Conservation (phyloP, 495 filamentous ascomycete species). For the Aspergillus cavernicola region DNA sequence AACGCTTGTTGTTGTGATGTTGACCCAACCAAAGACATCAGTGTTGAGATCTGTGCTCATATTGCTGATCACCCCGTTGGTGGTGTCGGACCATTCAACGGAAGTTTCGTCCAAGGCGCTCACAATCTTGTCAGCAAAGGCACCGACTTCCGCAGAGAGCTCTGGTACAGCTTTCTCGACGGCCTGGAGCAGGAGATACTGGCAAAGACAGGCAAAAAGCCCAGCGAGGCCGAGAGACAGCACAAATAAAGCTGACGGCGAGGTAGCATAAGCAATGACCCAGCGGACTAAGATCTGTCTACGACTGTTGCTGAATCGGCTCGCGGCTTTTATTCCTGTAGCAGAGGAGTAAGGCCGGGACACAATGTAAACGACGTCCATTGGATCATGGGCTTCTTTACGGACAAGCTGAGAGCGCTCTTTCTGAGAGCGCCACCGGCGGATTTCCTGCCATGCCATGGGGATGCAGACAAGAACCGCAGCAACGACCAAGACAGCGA, state of each 20-base stretch:
- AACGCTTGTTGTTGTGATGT: constrained; percentile 70
- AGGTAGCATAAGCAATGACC: constrained; percentile 83
- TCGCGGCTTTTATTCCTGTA: constrained; percentile 68
- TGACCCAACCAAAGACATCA: constrained; percentile 86
- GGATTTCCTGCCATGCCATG: constrained; percentile 76
- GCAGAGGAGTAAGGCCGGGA: constrained; percentile 72
- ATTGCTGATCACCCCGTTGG: constrained; percentile 67
- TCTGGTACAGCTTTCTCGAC: constrained; percentile 74
- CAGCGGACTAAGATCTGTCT: constrained; percentile 73
- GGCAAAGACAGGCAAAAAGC: constrained; percentile 78
- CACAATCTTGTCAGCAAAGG: constrained; percentile 81
- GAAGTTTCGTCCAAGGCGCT: constrained; percentile 67
- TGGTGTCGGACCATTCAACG: constrained; percentile 66
- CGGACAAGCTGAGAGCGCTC: constrained; percentile 63
- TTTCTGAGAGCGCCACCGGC: constrained; percentile 70
- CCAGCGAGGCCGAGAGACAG: constrained; percentile 83
- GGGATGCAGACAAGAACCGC: constrained; percentile 71
- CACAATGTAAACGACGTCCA: constrained; percentile 86
- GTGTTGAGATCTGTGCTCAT: constrained; percentile 73
- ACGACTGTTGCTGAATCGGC: constrained; percentile 61
- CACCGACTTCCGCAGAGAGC: constrained; percentile 70
- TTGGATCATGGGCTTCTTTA: constrained; percentile 64
- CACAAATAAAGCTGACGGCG: constrained; percentile 79
- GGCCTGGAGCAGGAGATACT: constrained; percentile 70
- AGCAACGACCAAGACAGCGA: constrained; percentile 62